Evolutionary conservation across 2,329 filamentous ascomycete species (phyloP), one percentile per base, ranked within the genome.

Genomic region (Colletotrichum eremochloae): DNA sequence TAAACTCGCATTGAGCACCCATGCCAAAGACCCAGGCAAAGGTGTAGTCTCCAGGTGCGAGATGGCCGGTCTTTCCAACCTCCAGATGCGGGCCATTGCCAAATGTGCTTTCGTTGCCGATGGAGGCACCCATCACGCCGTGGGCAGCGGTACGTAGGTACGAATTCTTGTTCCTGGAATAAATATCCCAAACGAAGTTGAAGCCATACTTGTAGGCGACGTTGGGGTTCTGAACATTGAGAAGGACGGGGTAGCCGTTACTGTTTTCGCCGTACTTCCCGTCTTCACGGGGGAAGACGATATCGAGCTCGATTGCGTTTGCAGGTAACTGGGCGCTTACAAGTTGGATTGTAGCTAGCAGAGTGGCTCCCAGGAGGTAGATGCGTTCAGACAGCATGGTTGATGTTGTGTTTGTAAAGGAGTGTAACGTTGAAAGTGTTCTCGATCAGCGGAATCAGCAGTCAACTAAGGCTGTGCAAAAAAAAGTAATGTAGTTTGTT

Each of bases 171-270:
- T 71, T 71, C 11, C 67, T 62, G 3, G 71, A 71, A 38, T 71
- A 71, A 31, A 73, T 73, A 12, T 69, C 61, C 72, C 72, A 74
- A 18, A 69, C 69, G n/a, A 74, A 69, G 40, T 57, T 63, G 55
- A 61, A 73, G 33, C 72, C 72, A 46, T 69, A 74, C 36, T 73
- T 71, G 62, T 74, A 74, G 42, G 72, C 72, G 2, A 70, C 56
- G 6, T 70, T 42, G 14, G 72, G 69, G 70, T 74, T 74, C 57
- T 74, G 72, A 15, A 74, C 42, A 20, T 69, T 70, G 29, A 74
- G 65, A 33, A 74, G 64, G 11, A 74, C 40, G n/a, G 72, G 72
- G 36, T 72, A 68, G 56, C 70, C 72, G 48, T 66, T 65, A 14
- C 65, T 48, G 20, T 65, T 73, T 36, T 73, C 62, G 42, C 46